These are phyloP conservation scores for Dacryopinax primogenitus DNA, from an alignment of 768 basidiomycete species.

Conservation along the genomic window DNA sequence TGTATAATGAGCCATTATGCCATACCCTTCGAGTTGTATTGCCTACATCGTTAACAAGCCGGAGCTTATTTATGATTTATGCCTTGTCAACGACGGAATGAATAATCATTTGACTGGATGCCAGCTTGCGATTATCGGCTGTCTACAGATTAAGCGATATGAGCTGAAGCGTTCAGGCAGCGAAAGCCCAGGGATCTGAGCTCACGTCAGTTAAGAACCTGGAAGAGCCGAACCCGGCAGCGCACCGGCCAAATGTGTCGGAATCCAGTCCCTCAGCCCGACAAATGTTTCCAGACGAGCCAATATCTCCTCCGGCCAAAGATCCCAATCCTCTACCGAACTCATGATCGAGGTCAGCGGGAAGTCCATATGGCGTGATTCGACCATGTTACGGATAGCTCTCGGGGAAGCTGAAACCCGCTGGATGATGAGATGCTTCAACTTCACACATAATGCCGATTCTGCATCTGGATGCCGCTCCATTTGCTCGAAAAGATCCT, in stretches of 20 bases:
- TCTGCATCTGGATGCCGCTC: background rate
- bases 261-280: background rate
- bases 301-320: background rate
- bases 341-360: background rate
- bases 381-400: background rate
- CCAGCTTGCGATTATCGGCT: too few relatives aligned
- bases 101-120: too few relatives aligned
- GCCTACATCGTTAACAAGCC: slow-evolving; percentile 6
- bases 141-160: too few relatives aligned
- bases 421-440: background rate
- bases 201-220: background rate
- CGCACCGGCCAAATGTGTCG: background rate
- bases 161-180: too few relatives aligned
- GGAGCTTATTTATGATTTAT: slow-evolving; percentile 2
- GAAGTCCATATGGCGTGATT: background rate
- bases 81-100: background rate
- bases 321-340: background rate
- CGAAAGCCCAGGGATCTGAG: background rate
- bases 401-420: background rate
- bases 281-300: background rate
- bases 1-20: slow-evolving; percentile 10
- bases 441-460: background rate
- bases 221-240: background rate
- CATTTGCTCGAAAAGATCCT: background rate
- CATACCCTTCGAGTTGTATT: slow-evolving; percentile 1